A percentile compares a stretch with the other conserved stretches of the same genome.
Evolutionary conservation across 345 rosid genomes (phyloP).

Genomic region (Sapria himalayana): DNA sequence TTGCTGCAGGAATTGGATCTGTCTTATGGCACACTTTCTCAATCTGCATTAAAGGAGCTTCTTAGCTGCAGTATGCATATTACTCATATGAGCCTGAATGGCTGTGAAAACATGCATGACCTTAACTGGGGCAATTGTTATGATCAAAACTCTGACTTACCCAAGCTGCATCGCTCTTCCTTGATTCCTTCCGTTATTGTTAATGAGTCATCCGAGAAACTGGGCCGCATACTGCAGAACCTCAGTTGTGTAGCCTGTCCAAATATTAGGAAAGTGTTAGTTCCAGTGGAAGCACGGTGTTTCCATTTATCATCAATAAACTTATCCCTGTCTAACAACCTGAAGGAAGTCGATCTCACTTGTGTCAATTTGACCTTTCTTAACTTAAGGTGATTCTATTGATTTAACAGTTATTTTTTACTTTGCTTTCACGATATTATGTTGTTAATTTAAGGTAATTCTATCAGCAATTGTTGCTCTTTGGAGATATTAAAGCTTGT

Average conservation of each 20-base stretch:
- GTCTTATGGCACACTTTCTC: conserved; percentile 83
- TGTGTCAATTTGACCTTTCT: conserved; percentile 56
- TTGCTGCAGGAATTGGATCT: conserved; percentile 71
- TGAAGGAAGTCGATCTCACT: conserved; percentile 73
- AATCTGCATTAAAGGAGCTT: conserved; percentile 85
- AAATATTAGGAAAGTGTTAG: conserved; percentile 68
- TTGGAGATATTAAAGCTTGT: conserved; percentile 64
- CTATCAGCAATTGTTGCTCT: conserved; percentile 77
- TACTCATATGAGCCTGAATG: conserved; percentile 86
- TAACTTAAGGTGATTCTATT: conserved; percentile 46
- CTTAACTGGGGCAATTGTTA: conserved; percentile 59
- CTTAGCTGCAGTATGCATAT: conserved; percentile 81
- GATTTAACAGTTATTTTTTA: not conserved
- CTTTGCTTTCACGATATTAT: conserved; percentile 2
- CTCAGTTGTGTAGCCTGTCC: conserved; percentile 90
- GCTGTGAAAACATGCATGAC: conserved; percentile 86
- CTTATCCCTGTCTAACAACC: conserved; percentile 59
- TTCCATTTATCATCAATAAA: conserved; percentile 57
- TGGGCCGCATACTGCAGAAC: conserved; percentile 62
- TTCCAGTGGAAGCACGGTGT: conserved; percentile 65
- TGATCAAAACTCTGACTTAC: conserved; percentile 21
- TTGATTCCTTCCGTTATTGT: conserved; percentile 11
- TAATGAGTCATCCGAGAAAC: conserved; percentile 21
- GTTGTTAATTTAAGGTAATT: conserved; percentile 4
- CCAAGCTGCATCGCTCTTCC: conserved; percentile 10